A percentile compares a stretch with the other conserved stretches of the same genome.
Evolutionary conservation across 208 protist genomes (phyloP).

Genomic region (Crithidia sp.): DNA sequence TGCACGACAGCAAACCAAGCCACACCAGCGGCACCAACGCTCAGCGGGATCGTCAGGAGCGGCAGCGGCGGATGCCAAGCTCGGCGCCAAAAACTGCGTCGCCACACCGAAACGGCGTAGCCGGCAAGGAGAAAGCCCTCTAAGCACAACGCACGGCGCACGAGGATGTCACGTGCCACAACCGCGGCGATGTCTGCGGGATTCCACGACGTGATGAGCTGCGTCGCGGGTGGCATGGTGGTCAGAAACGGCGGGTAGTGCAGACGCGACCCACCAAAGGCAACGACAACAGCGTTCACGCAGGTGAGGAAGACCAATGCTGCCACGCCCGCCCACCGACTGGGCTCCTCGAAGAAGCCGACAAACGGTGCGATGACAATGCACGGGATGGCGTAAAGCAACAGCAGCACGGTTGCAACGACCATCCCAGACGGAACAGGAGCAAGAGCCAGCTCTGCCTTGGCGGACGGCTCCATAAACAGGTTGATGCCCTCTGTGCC

Average conservation of each 20-base stretch:
- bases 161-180: conserved; percentile 25
- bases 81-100: conserved; percentile 48
- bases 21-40: conserved; percentile 50
- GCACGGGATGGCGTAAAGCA: conserved; percentile 65
- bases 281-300: conserved; percentile 50
- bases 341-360: conserved; percentile 68
- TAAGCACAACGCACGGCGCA: conserved; percentile 38
- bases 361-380: conserved; percentile 58
- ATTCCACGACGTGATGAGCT: conserved; percentile 23
- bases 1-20: conserved; percentile 47
- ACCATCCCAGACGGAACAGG: conserved; percentile 18
- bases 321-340: conserved; percentile 27
- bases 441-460: neutral
- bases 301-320: conserved; percentile 46
- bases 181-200: conserved; percentile 12
- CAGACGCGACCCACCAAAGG: conserved; percentile 49
- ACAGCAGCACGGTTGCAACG: conserved; percentile 34
- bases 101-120: conserved; percentile 57
- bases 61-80: conserved; percentile 74
- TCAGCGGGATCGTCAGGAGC: conserved; percentile 62
- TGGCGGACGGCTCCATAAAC: conserved; percentile 20
- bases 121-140: conserved; percentile 66
- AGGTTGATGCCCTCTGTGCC: conserved; percentile 29
- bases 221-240: conserved; percentile 47
- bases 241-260: conserved; percentile 71